Percentiles rank a stretch among this genome's conserved stretches.
Conservation (phyloP, 2,329 filamentous ascomycete species). For the Fusarium chuoi region DNA sequence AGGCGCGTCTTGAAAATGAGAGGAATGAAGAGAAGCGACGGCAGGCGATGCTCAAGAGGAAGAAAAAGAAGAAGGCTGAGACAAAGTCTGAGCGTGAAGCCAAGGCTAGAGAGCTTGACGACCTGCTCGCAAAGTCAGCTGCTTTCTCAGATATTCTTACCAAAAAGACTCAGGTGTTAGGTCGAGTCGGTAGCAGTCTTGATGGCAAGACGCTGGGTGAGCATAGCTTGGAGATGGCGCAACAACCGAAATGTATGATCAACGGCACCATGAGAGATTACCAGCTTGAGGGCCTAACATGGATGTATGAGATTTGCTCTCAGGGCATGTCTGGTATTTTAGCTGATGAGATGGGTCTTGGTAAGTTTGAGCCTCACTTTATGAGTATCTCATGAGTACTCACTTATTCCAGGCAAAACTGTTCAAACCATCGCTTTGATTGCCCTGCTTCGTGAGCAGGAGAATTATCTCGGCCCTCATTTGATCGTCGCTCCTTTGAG, state of each 20-base stretch:
- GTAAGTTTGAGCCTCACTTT: constrained; percentile 48
- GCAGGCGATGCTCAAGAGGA: constrained; percentile 53
- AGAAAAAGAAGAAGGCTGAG: constrained; percentile 60
- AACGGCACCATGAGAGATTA: constrained; percentile 94
- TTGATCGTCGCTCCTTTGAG: constrained; percentile 90
- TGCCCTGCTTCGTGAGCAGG: constrained; percentile 87
- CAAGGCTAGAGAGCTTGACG: constrained; percentile 69
- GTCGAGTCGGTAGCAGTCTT: constrained; percentile 68
- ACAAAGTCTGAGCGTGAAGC: constrained; percentile 65
- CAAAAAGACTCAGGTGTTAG: constrained; percentile 70
- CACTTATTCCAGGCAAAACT: constrained; percentile 74
- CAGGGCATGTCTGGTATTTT: constrained; percentile 93
- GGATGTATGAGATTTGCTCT: constrained; percentile 84
- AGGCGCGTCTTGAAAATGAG: constrained; percentile 51
- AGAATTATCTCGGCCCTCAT: constrained; percentile 85
- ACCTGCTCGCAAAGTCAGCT: constrained; percentile 67
- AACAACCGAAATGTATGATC: constrained; percentile 85
- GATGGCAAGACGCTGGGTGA: constrained; percentile 70
- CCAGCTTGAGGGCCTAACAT: constrained; percentile 92
- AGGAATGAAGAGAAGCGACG: constrained; percentile 60
- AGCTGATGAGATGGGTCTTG: constrained; percentile 92
- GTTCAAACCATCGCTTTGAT: constrained; percentile 90
- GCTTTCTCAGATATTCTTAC: constrained; percentile 72
- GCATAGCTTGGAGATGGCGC: constrained; percentile 79
- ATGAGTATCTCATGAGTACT: not conserved